Conservation (phyloP, 2,329 filamentous ascomycete species). For the Achaetomium macrosporum region DNA sequence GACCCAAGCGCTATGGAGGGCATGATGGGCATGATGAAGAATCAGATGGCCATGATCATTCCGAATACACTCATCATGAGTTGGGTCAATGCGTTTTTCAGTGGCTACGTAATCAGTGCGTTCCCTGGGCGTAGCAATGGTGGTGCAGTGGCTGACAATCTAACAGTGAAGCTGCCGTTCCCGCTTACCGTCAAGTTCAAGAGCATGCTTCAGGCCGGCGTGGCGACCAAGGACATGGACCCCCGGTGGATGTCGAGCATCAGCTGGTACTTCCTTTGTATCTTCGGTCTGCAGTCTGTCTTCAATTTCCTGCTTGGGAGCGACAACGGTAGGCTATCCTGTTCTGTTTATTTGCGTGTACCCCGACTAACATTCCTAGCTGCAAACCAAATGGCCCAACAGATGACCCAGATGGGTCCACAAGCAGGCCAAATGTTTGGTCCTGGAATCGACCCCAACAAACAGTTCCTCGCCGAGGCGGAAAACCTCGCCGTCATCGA, state of each 20-base stretch:
- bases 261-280: slow-evolving; percentile 97
- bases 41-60: slow-evolving; percentile 99
- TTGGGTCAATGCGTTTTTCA: slow-evolving; percentile 99
- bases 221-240: slow-evolving; percentile 92
- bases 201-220: slow-evolving; percentile 96
- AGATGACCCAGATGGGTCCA: slow-evolving; percentile 77
- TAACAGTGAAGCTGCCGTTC: slow-evolving; percentile 85
- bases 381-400: slow-evolving; percentile 84
- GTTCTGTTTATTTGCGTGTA: background rate
- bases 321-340: slow-evolving; percentile 70
- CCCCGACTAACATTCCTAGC: slow-evolving; percentile 43
- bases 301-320: slow-evolving; percentile 96
- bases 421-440: slow-evolving; percentile 72
- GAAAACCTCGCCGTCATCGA: slow-evolving; percentile 95
- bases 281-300: slow-evolving; percentile 93
- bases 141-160: slow-evolving; percentile 15
- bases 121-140: slow-evolving; percentile 18
- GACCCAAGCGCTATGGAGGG: slow-evolving; percentile 97
- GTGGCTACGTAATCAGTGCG: slow-evolving; percentile 92
- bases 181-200: slow-evolving; percentile 98
- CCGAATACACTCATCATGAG: slow-evolving; percentile 99
- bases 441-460: slow-evolving; percentile 89
- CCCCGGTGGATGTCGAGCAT: slow-evolving; percentile 98
- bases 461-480: slow-evolving; percentile 85
- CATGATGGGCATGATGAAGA: slow-evolving; percentile 99